phyloP scores from a whole-genome alignment of 768 basidiomycete species.

The Baorangia bicolor region DNA sequence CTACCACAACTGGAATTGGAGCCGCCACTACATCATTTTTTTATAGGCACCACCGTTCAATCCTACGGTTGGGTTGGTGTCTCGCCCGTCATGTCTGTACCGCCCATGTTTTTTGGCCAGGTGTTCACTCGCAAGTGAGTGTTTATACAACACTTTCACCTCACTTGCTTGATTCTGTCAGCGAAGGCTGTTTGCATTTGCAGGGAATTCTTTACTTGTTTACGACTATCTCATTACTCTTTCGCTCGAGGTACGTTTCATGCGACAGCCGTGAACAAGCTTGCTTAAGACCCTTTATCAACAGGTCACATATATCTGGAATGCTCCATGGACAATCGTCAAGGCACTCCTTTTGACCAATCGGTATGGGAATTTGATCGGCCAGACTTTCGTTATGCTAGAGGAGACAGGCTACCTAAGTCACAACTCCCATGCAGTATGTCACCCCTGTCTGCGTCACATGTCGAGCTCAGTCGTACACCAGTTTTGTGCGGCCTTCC shows the following conservation, averaged over 20 bases:
- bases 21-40: neutral
- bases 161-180: neutral
- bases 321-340: slow-evolving; percentile 8
- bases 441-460: neutral
- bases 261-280: no score
- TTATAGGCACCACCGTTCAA: neutral
- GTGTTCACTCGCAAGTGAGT: slow-evolving; percentile 22
- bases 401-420: slow-evolving; percentile 23
- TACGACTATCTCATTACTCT: slow-evolving; percentile 31
- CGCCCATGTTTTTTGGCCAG: slow-evolving; percentile 1
- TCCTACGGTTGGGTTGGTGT: neutral
- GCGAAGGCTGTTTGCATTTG: slow-evolving; percentile 9
- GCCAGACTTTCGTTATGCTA: slow-evolving; percentile 21
- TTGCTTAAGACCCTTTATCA: neutral
- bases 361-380: slow-evolving; percentile 18
- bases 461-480: neutral
- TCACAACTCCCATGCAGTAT: slow-evolving; percentile 15
- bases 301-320: slow-evolving; percentile 21
- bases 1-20: no score
- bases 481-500: slow-evolving; percentile 18
- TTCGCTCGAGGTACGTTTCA: slow-evolving; percentile 22
- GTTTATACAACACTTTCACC: neutral
- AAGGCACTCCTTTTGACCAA: slow-evolving; percentile 16
- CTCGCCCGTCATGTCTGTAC: slow-evolving; percentile 7
- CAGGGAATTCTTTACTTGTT: slow-evolving; percentile 22